Conservation (phyloP, 2,329 filamentous ascomycete genomes). For the Alternaria tenuissima region DNA sequence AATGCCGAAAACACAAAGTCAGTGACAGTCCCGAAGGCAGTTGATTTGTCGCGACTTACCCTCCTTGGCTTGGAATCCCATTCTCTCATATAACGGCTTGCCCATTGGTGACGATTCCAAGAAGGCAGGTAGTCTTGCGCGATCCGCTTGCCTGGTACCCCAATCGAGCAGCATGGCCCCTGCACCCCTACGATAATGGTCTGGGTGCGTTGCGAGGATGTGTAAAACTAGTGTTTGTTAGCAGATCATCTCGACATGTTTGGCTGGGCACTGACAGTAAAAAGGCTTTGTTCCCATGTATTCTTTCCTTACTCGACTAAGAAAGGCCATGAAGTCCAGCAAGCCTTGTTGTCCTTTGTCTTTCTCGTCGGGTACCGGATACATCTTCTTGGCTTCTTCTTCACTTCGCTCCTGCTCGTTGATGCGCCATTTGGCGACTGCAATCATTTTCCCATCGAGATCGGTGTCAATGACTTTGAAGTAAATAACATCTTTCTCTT, state of each 20-base stretch:
- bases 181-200: slow-evolving; percentile 54
- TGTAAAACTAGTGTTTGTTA: slow-evolving; percentile 36
- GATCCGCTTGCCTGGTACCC: slow-evolving; percentile 53
- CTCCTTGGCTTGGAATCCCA: slow-evolving; percentile 32
- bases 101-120: slow-evolving; percentile 54
- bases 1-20: neutral
- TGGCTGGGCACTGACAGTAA: slow-evolving; percentile 33
- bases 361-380: slow-evolving; percentile 35
- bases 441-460: slow-evolving; percentile 42
- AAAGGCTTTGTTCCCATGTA: slow-evolving; percentile 49
- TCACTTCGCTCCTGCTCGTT: slow-evolving; percentile 43
- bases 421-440: slow-evolving; percentile 49
- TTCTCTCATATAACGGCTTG: slow-evolving; percentile 50
- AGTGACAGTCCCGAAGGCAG: neutral
- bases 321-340: slow-evolving; percentile 39
- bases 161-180: slow-evolving; percentile 51
- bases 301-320: slow-evolving; percentile 36
- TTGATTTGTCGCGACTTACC: neutral
- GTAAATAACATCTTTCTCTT: slow-evolving; percentile 39
- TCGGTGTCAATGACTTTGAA: slow-evolving; percentile 48
- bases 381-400: slow-evolving; percentile 40
- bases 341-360: slow-evolving; percentile 36
- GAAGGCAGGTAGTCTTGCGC: slow-evolving; percentile 50
- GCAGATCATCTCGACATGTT: neutral
- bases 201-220: slow-evolving; percentile 47